Conservation (phyloP, 495 filamentous ascomycete species). For the Neurospora pannonica region DNA sequence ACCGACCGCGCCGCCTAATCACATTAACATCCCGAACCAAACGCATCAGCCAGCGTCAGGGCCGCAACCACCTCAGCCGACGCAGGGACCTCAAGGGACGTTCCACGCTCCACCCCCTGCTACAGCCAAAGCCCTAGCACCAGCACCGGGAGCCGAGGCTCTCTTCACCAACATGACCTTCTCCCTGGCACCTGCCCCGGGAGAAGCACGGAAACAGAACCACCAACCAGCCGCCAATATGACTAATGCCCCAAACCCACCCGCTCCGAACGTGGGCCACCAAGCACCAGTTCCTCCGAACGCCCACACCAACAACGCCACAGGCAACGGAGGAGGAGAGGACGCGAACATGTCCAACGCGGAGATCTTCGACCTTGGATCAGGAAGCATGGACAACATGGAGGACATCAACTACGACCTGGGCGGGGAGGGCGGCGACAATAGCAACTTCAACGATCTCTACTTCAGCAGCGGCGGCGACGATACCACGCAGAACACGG, state of each 20-base stretch:
- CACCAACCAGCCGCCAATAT: background rate
- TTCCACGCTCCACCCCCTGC: background rate
- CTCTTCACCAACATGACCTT: conserved; percentile 39
- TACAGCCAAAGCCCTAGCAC: conserved; percentile 3
- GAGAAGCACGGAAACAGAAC: conserved; percentile 12
- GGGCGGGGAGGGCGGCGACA: conserved; percentile 22
- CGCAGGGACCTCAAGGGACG: background rate
- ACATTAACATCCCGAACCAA: background rate
- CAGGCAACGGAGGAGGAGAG: conserved; percentile 5
- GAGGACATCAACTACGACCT: conserved; percentile 24
- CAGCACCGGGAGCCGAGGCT: conserved; percentile 11
- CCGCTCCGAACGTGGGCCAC: conserved; percentile 3
- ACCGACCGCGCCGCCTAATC: background rate
- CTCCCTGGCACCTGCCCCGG: conserved; percentile 27
- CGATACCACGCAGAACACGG: conserved; percentile 19
- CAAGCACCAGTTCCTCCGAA: background rate
- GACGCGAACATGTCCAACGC: conserved; percentile 11
- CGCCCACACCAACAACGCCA: background rate
- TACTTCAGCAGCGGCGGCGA: conserved; percentile 21
- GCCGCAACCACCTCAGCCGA: background rate
- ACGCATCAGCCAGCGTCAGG: background rate
- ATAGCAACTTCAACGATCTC: conserved; percentile 32
- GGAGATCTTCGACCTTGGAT: conserved; percentile 29
- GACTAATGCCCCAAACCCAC: background rate
- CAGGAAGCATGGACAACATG: conserved; percentile 25